Evolutionary conservation across 2,329 filamentous ascomycete genomes (phyloP), one percentile per base, ranked within the genome.

Genomic region (Hymenoscyphus albidus): DNA sequence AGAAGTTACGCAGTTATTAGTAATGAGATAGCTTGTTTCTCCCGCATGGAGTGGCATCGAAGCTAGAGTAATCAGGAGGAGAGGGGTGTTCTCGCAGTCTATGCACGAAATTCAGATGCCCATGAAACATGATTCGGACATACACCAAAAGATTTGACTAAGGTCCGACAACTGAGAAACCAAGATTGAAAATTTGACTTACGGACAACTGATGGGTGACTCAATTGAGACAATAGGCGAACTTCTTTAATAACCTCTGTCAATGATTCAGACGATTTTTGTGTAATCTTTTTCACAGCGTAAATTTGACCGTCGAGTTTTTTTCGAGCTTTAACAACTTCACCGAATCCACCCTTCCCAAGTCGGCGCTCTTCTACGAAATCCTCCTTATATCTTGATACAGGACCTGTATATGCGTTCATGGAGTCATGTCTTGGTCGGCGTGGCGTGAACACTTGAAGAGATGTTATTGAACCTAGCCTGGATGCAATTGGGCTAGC

Each of bases 201-300:
- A 75, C 74, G 70, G 55, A 76, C 73, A 14, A 89, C 86, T 27
- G 86, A 83, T 3, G 93, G 93, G 76, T 98, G 94, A 72, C 96
- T 97, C 64, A 99, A 84, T 65, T 92, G 87, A n/a, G 94, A 96
- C 16, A 99, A 81, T 9, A 98, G 80, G 75, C 93, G 89, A 51
- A 97, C 94, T 76, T 95, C 91, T 62, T 91, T 92, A 32, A 94
- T 76, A 13, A 93, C 88, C 74, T 97, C 91, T 0, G 90, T 93
- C 48, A 98, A 81, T 64, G 90, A 91, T 65, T 88, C 84, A 32
- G 90, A 85, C 0, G 92, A 92, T 61, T 89, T 88, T 70, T 95
- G 91, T 0, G 88, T 92, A 67, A 99, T 95, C 76, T 98, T 97
- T 77, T 99, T 99, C 75, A 99, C 91, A 18, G 95, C 95, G 77